A percentile compares a stretch with the other conserved stretches of the same genome.
Evolutionary conservation across 2,329 filamentous ascomycete genomes (phyloP).

Genomic region (Knufia petricola): DNA sequence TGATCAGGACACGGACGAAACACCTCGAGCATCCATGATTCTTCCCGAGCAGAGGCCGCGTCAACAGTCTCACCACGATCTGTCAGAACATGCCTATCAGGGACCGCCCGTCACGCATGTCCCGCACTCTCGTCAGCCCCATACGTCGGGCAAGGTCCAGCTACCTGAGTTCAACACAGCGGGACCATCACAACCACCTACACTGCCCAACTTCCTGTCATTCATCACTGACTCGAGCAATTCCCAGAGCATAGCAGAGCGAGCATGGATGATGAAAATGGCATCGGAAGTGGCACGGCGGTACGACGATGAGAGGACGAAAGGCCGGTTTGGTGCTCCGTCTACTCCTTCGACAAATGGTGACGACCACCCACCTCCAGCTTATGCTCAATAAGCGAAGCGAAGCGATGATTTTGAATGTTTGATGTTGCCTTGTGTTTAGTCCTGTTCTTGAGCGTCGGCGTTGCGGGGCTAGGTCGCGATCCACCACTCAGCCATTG

Average conservation of each 20-base stretch:
- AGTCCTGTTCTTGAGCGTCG: constrained; percentile 1
- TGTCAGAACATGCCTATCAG: constrained; percentile 27
- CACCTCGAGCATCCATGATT: constrained; percentile 20
- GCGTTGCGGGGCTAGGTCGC: not conserved
- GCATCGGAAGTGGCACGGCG: constrained; percentile 77
- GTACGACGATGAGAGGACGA: constrained; percentile 72
- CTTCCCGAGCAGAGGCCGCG: constrained; percentile 12
- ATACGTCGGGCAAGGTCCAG: not conserved
- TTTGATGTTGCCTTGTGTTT: not conserved
- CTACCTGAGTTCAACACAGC: not conserved
- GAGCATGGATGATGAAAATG: constrained; percentile 54
- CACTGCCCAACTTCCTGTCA: constrained; percentile 29
- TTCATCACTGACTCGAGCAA: constrained; percentile 28
- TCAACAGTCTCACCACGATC: constrained; percentile 1
- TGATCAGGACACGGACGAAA: constrained; percentile 15
- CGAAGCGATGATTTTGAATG: not conserved
- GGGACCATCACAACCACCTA: constrained; percentile 17
- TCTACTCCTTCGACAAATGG: constrained; percentile 11
- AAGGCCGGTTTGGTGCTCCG: constrained; percentile 17
- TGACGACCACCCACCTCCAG: constrained; percentile 35
- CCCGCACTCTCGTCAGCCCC: constrained; percentile 34
- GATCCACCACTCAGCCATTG: too few species aligned
- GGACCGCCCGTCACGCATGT: constrained; percentile 36
- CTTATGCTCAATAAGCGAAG: constrained; percentile 33
- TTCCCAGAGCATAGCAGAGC: constrained; percentile 34